These are phyloP conservation scores for Streptanthus diversifolius DNA, from an alignment of 345 rosid species.

Conservation along the genomic window DNA sequence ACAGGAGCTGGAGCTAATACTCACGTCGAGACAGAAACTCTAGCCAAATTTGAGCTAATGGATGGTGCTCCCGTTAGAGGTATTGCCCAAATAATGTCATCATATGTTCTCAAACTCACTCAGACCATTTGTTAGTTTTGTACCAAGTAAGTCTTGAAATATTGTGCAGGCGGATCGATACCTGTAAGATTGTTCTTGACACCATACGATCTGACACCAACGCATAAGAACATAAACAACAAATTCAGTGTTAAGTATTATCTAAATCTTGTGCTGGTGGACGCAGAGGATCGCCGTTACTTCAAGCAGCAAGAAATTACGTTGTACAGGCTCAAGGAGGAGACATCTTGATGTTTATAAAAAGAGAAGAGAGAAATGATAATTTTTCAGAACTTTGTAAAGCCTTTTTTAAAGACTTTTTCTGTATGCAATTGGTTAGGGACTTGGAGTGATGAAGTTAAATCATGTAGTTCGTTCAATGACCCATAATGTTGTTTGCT, in stretches of 20 bases:
- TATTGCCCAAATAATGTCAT: conserved; percentile 19
- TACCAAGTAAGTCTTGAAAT: not conserved
- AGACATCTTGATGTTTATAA: conserved; percentile 24
- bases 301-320: conserved; percentile 97
- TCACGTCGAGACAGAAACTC: conserved; percentile 96
- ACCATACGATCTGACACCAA: conserved; percentile 94
- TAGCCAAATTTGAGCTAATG: conserved; percentile 97
- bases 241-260: conserved; percentile 94
- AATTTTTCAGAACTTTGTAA: conserved; percentile 37
- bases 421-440: conserved; percentile 19
- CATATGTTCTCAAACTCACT: not conserved
- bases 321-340: conserved; percentile 77
- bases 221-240: conserved; percentile 91
- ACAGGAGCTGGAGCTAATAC: conserved; percentile 96
- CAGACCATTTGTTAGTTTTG: not conserved
- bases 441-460: conserved; percentile 14
- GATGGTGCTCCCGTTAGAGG: conserved; percentile 99
- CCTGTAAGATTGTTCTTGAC: conserved; percentile 92
- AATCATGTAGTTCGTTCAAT: conserved; percentile 24
- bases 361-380: conserved; percentile 6
- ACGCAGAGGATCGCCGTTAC: conserved; percentile 96
- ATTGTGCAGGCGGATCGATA: conserved; percentile 80
- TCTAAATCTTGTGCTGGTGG: conserved; percentile 91
- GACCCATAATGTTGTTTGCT: conserved; percentile 6
- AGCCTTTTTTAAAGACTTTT: conserved; percentile 15